Base-by-base conservation (phyloP, 306 rosid genomes). In the Calophaca sinica region DNA sequence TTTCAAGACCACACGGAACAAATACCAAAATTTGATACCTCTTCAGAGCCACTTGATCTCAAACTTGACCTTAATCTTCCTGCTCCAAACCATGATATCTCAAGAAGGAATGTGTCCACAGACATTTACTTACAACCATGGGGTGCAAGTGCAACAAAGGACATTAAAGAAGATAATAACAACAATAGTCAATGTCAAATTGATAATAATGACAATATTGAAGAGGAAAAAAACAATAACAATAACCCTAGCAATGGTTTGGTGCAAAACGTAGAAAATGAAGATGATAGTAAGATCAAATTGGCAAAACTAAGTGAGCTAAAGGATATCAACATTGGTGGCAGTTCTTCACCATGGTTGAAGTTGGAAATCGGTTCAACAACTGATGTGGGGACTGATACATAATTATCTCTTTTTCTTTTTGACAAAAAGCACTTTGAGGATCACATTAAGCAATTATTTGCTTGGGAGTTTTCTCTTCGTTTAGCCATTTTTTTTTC, bases 301-400 rank as follows among this genome's bases (percentile, higher is more conserved):
- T 81, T 92, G 73, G 93, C 97, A 6, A 94, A 94, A 84, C 86
- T 94, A 42, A 84, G 99, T 82, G 97, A 91, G 80, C 82, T 91
- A 46, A 91, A 91, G 81, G 96, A 91, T 36, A 88, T 87, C 20
- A 90, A 65, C 61, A 73, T 62, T 45, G 84, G 83, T 84, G 93
- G 91, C 51, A 87, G 81, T 77, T 87, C 93, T 67, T 88, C 96
- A 4, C 89, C 92, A 49, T 94, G 99, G 99, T 83, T 94, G 86
- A 97, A 94, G 75, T 92, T 94, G 53, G 99, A 97, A 71, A 87
- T 94, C 33, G 91, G 96, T 82, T 84, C 97, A 80, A 80, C 92
- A 26, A 82, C 87, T 46, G 89, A 89, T 71, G 87, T 88, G 14
- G 87, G 81, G 32, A 78, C 83, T 75, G 88, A 86, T 10, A 60